These are phyloP conservation scores for Ganoderma resinaceum DNA, from an alignment of 1,284 basidiomycete species.

Conservation along the genomic window DNA sequence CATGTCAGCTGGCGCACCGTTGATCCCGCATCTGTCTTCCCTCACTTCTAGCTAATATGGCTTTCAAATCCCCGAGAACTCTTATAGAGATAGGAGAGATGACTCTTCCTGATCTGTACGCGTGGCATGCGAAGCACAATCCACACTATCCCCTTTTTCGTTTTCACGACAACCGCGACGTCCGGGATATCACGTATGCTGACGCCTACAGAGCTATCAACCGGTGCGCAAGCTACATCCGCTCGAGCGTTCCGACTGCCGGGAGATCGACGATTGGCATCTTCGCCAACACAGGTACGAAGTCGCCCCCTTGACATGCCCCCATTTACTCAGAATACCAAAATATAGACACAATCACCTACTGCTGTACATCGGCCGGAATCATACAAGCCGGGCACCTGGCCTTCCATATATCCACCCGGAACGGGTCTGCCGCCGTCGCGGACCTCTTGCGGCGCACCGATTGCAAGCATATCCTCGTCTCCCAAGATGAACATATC, in stretches of 20 bases:
- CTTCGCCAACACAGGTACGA: neutral
- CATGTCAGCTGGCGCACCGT: neutral
- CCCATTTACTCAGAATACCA: neutral
- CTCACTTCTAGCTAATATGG: neutral
- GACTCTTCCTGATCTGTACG: slow-evolving; percentile 42
- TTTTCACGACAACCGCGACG: slow-evolving; percentile 31
- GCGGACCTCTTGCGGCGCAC: slow-evolving; percentile 43
- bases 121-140: slow-evolving; percentile 42
- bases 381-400: slow-evolving; percentile 34
- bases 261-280: neutral
- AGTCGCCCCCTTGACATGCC: neutral
- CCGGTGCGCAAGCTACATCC: slow-evolving; percentile 12
- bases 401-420: slow-evolving; percentile 46
- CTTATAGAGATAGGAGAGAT: neutral
- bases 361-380: slow-evolving; percentile 36
- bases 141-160: slow-evolving; percentile 44
- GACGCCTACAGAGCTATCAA: slow-evolving; percentile 33
- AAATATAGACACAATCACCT: slow-evolving; percentile 40
- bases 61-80: neutral
- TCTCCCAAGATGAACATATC: slow-evolving; percentile 25
- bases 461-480: slow-evolving; percentile 34
- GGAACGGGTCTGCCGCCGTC: slow-evolving; percentile 46
- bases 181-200: slow-evolving; percentile 35
- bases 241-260: neutral
- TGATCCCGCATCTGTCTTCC: neutral